Conservation (phyloP, 768 basidiomycete species). For the Clathrus columnatus region DNA sequence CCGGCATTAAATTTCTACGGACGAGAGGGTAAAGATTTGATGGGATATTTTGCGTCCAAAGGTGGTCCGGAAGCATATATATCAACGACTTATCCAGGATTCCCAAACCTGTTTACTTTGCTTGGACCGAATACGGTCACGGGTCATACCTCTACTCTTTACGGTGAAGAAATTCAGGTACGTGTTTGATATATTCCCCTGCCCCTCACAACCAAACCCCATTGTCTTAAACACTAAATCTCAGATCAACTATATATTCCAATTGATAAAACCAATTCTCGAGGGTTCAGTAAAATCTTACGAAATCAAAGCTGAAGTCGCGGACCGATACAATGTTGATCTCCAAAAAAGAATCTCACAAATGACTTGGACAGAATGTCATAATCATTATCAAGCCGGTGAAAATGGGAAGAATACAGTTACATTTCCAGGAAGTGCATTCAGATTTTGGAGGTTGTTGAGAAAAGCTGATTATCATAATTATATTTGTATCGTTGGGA, state of each 20-base stretch:
- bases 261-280: conserved; percentile 45
- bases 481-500: conserved; percentile 34
- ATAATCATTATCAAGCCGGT: conserved; percentile 42
- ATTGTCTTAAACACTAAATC: background rate
- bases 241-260: conserved; percentile 41
- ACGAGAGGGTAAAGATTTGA: conserved; percentile 31
- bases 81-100: conserved; percentile 45
- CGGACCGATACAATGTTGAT: conserved; percentile 43
- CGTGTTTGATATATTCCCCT: conserved; percentile 10
- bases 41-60: conserved; percentile 38
- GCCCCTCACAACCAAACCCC: conserved; percentile 1
- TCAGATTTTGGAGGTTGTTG: conserved; percentile 44
- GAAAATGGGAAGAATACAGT: conserved; percentile 33
- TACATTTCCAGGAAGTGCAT: conserved; percentile 47
- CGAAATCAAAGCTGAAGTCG: conserved; percentile 37
- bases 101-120: conserved; percentile 44
- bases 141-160: conserved; percentile 52
- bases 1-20: conserved; percentile 27
- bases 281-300: conserved; percentile 40
- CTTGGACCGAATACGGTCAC: conserved; percentile 47
- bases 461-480: conserved; percentile 34
- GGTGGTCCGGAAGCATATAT: conserved; percentile 46
- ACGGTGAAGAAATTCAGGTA: conserved; percentile 49
- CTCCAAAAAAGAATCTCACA: conserved; percentile 37
- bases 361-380: conserved; percentile 47